Evolutionary conservation across 2,329 filamentous ascomycete genomes (phyloP), one percentile per base, ranked within the genome.

Genomic region (Clarireedia sp.): DNA sequence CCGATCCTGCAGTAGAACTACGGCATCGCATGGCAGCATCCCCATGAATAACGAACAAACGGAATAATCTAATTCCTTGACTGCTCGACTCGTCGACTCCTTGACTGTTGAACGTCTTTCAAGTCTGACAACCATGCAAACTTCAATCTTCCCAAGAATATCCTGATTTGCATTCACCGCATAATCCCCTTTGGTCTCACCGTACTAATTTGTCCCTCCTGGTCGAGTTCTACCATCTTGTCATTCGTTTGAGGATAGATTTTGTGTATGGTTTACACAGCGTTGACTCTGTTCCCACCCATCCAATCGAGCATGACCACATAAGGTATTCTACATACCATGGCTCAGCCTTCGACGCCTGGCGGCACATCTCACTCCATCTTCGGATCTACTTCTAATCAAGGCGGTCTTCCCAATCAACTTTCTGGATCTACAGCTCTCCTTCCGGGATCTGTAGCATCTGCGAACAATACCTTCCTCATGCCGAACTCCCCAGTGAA

Each of bases 401-500:
- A 47, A 14, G 29, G 29, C 44, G 48, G 49, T 45, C 50, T 50
- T 43, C 61, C 24, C 24, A 60, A 59, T 38, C 62, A 62, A 38
- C 55, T 60, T 37, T 54, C 60, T 24, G 56, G 48, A 29, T 51
- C 47, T n/a, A 56, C 60, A 29, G 56, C 55, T 17, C 38, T 64
- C 16, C 76, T 76, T 48, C 78, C 77, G 10, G 71, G 72, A 38
- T 78, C 77, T 24, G 73, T 73, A 59, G 72, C 79, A 48, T 81
- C 81, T n/a, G 78, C 76, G 17, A 85, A 81, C 72, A 89, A 88
- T 68, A 90, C 91, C 23, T 96, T 92, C 74, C 84, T 96, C 67
- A 94, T 97, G 89, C 86, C 90, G 17, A 88, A 89, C 67, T 90
- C 87, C 60, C 89, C 90, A 14, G 76, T 84, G 57, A 89, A 87